phyloP scores from a whole-genome alignment of 768 basidiomycete species.

The Calvatia gigantea region DNA sequence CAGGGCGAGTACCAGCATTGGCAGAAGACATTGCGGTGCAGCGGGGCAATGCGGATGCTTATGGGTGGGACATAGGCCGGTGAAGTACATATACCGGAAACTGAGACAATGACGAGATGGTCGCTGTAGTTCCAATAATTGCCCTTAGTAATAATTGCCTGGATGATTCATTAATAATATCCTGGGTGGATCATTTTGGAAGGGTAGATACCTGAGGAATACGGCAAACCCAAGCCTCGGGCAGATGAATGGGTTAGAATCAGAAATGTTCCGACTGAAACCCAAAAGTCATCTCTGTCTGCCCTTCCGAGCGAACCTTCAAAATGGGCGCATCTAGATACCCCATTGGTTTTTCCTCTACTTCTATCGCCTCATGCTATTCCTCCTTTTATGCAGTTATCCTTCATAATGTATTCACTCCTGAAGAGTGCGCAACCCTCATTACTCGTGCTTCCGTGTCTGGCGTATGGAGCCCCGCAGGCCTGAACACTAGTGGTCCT shows the following conservation, averaged over 20 bases:
- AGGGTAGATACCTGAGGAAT: too few relatives aligned
- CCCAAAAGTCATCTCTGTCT: too few relatives aligned
- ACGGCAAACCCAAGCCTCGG: too few relatives aligned
- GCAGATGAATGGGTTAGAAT: too few relatives aligned
- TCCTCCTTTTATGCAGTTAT: conserved; percentile 31
- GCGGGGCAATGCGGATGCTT: too few relatives aligned
- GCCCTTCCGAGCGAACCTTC: too few relatives aligned
- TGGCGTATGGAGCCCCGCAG: conserved; percentile 30
- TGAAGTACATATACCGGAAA: background rate
- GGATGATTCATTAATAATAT: too few relatives aligned
- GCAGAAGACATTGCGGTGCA: background rate
- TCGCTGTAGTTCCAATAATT: background rate
- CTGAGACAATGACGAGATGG: background rate
- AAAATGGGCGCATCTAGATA: background rate
- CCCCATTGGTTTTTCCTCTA: conserved; percentile 27
- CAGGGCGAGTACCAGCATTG: background rate
- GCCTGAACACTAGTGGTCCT: conserved; percentile 20
- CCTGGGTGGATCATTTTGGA: too few relatives aligned
- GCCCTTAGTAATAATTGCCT: too few relatives aligned
- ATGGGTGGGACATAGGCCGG: too few relatives aligned
- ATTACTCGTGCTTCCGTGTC: conserved; percentile 24
- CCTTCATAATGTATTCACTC: conserved; percentile 34
- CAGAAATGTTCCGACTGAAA: too few relatives aligned
- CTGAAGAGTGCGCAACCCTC: conserved; percentile 31
- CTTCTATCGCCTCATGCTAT: conserved; percentile 26